These are phyloP conservation scores for Kwoniella sp. DNA, from an alignment of 768 basidiomycete species.

Conservation along the genomic window DNA sequence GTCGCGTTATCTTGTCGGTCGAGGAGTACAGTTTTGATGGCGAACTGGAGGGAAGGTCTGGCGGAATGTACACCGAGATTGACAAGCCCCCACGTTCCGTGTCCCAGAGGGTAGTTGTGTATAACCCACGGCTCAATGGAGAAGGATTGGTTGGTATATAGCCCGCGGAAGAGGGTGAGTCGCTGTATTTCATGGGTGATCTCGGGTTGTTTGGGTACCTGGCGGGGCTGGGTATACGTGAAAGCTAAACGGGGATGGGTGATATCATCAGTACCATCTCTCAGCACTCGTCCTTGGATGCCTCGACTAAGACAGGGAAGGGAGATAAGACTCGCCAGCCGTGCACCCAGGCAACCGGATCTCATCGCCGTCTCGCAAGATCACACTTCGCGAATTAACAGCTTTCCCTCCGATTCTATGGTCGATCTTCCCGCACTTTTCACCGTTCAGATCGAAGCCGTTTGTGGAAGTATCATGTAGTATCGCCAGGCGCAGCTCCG, in stretches of 20 bases:
- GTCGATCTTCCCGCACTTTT: background rate
- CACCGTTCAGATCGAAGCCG: conserved; percentile 32
- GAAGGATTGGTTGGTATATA: background rate
- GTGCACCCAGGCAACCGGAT: conserved; percentile 15
- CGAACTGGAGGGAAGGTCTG: conserved; percentile 16
- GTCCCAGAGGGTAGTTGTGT: conserved; percentile 33
- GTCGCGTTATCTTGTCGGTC: background rate
- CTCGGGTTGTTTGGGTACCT: background rate
- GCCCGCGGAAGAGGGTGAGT: background rate
- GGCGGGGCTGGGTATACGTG: background rate
- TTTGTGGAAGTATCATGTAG: conserved; percentile 37
- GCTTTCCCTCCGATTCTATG: conserved; percentile 8
- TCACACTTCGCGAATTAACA: conserved; percentile 2
- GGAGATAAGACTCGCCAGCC: no score
- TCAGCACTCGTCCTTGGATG: no score
- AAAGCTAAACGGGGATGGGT: background rate
- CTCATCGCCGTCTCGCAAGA: conserved; percentile 31
- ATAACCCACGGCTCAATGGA: conserved; percentile 16
- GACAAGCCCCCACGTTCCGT: conserved; percentile 31
- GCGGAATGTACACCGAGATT: conserved; percentile 24
- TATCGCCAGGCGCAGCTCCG: conserved; percentile 19
- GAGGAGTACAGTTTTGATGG: conserved; percentile 28
- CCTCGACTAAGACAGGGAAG: no score
- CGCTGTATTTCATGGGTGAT: background rate
- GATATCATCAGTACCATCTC: no score